phyloP scores from a whole-genome alignment of 768 basidiomycete genomes.

The Omphalotus guepiniiformis region DNA sequence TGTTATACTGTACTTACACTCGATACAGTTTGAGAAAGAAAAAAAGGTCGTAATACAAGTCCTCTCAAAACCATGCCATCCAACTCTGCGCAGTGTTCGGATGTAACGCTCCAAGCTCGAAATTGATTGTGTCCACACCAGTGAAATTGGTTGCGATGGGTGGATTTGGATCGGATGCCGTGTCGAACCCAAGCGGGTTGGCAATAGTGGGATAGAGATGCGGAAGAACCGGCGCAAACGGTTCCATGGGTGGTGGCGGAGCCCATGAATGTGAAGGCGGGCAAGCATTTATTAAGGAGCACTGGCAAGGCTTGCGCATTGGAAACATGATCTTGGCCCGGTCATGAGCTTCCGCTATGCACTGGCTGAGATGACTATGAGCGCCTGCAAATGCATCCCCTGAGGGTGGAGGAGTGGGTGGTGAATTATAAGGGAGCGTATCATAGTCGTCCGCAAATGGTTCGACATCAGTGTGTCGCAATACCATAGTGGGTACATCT shows the following conservation, averaged over 20 bases:
- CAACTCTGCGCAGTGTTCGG: constrained; percentile 37
- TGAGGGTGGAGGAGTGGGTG: constrained; percentile 19
- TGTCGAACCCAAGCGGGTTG: constrained; percentile 15
- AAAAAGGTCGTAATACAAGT: too few species aligned
- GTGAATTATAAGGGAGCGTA: constrained; percentile 13
- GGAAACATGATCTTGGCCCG: constrained; percentile 39
- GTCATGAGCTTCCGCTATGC: constrained; percentile 44
- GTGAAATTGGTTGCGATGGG: constrained; percentile 32
- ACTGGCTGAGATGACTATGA: constrained; percentile 41
- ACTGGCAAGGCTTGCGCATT: constrained; percentile 40
- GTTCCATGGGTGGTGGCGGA: constrained; percentile 29
- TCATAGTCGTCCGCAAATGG: constrained; percentile 12
- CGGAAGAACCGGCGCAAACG: constrained; percentile 35
- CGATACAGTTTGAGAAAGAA: too few species aligned
- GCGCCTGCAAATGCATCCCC: constrained; percentile 36
- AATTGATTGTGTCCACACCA: constrained; percentile 41
- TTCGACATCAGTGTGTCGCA: constrained; percentile 31
- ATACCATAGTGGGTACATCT: constrained; percentile 39
- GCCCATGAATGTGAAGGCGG: constrained; percentile 45
- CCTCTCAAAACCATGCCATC: constrained; percentile 44
- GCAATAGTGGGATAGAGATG: constrained; percentile 29
- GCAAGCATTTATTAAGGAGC: constrained; percentile 28
- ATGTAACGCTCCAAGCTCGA: constrained; percentile 45
- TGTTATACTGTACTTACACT: too few species aligned
- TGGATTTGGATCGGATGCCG: constrained; percentile 24